Evolutionary conservation across 306 rosid genomes (phyloP).

Genomic region (Oemleria cerasiformis): DNA sequence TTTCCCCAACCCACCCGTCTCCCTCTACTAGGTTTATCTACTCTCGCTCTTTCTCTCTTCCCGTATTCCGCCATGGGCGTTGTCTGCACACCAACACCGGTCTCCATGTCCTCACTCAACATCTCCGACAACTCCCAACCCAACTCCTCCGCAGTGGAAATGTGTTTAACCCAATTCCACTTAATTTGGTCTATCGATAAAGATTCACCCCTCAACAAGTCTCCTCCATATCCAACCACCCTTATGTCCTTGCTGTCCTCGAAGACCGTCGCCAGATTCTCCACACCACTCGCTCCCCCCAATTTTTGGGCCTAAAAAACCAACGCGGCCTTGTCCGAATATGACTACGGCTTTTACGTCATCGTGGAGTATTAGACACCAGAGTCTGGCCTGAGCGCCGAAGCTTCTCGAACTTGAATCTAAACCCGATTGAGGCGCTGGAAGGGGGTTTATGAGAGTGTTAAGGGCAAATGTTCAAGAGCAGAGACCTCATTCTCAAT

Average conservation of each 20-base stretch:
- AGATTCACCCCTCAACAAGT: slow-evolving; percentile 42
- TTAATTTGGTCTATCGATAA: no score
- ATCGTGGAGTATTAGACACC: slow-evolving; percentile 79
- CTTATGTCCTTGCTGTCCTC: slow-evolving; percentile 66
- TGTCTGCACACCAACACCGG: no score
- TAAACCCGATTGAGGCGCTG: slow-evolving; percentile 61
- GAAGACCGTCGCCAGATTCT: slow-evolving; percentile 70
- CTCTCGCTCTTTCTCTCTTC: no score
- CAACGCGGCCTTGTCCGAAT: slow-evolving; percentile 91
- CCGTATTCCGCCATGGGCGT: no score
- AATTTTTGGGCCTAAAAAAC: slow-evolving; percentile 80
- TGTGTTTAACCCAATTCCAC: no score
- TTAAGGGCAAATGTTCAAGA: no score
- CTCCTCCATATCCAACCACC: slow-evolving; percentile 35
- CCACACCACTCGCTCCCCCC: slow-evolving; percentile 92
- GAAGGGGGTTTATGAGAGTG: slow-evolving; percentile 74
- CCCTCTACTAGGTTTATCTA: no score
- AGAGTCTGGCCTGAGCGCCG: slow-evolving; percentile 79
- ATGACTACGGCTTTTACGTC: slow-evolving; percentile 83
- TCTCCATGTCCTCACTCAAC: no score
- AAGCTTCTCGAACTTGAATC: slow-evolving; percentile 70
- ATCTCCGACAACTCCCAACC: no score
- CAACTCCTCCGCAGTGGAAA: no score
- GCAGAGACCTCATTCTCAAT: no score
- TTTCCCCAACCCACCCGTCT: no score